A percentile compares a stretch with the other conserved stretches of the same genome.
Evolutionary conservation across 495 filamentous ascomycete species (phyloP).

Genomic region (Penicillium alfredii): DNA sequence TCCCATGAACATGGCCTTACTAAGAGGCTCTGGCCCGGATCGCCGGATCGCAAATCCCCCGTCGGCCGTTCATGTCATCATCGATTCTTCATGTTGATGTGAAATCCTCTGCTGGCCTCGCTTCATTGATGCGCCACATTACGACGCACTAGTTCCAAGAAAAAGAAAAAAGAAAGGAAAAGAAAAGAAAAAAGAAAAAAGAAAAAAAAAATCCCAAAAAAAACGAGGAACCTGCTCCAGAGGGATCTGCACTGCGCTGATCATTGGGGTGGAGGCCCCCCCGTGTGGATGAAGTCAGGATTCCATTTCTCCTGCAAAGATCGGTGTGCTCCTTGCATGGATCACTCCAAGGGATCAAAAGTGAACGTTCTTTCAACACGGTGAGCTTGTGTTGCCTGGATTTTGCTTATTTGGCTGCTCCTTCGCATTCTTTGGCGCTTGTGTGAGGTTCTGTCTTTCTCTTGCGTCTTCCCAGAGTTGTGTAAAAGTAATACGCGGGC

Average conservation of each 20-base stretch:
- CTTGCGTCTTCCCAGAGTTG: too few species aligned
- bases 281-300: constrained; percentile 29
- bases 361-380: too few species aligned
- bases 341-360: constrained; percentile 13
- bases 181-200: background rate
- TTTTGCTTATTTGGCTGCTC: too few species aligned
- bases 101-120: too few species aligned
- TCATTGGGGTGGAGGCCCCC: constrained; percentile 18
- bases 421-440: too few species aligned
- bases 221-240: too few species aligned
- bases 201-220: constrained; percentile 10
- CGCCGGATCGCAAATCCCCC: constrained; percentile 18
- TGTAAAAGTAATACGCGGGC: too few species aligned
- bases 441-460: too few species aligned
- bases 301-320: constrained; percentile 19
- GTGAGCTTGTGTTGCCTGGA: too few species aligned
- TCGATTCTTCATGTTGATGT: too few species aligned
- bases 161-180: too few species aligned
- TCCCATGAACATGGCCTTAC: too few species aligned
- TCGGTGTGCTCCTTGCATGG: constrained; percentile 19
- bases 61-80: constrained; percentile 24
- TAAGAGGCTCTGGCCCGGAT: constrained; percentile 23
- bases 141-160: background rate
- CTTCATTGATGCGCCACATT: background rate
- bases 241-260: constrained; percentile 23